These are phyloP conservation scores for peach (Prunus persica) DNA, from an alignment of 306 rosid genomes.

Conservation along the genomic window DNA sequence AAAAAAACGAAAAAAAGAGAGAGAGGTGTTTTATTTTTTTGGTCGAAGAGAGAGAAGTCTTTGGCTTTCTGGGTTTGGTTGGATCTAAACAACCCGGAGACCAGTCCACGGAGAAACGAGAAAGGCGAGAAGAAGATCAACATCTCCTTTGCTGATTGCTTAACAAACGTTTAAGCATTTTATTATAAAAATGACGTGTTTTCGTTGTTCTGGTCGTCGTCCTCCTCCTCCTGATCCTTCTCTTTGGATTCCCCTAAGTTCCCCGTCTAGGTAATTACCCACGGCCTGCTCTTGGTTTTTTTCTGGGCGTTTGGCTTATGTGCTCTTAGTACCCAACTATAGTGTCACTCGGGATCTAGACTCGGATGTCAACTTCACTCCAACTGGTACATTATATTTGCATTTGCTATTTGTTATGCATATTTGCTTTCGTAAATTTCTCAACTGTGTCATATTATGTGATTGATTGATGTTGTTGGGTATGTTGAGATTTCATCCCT, in stretches of 20 bases:
- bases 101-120: not conserved
- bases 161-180: not conserved
- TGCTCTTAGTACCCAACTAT: conserved; percentile 5
- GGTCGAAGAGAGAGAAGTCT: not conserved
- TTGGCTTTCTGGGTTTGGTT: not conserved
- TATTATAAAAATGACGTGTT: not conserved
- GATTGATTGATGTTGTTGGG: conserved; percentile 5
- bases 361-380: not conserved
- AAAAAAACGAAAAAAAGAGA: not conserved
- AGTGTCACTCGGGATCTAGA: conserved; percentile 15
- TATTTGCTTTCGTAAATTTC: not conserved
- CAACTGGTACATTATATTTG: not conserved
- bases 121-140: not conserved
- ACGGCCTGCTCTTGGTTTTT: not conserved
- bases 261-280: not conserved
- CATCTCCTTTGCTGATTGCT: not conserved
- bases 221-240: not conserved
- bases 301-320: not conserved
- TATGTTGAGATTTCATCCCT: not conserved
- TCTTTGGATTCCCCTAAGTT: not conserved
- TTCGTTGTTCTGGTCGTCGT: not conserved
- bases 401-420: not conserved
- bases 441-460: not conserved
- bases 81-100: conserved; percentile 14
- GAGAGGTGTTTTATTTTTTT: too few relatives aligned